phyloP scores from a whole-genome alignment of 306 rosid species.

The Sphenostylis stenocarpa region DNA sequence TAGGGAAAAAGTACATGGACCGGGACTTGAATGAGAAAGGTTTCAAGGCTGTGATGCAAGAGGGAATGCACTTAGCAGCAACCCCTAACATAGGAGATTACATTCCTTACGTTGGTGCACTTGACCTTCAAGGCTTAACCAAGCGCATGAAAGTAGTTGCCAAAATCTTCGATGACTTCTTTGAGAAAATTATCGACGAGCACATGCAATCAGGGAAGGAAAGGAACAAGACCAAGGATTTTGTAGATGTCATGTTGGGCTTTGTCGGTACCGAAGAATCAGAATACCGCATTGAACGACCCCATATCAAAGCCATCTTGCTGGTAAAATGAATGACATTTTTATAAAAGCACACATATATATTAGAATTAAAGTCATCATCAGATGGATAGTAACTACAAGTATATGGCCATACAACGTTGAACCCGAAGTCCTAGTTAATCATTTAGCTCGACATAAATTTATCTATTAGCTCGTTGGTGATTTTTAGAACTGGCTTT shows the following conservation, averaged over 20 bases:
- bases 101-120: constrained; percentile 48
- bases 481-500: no score
- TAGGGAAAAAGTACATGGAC: constrained; percentile 59
- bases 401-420: no score
- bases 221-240: constrained; percentile 48
- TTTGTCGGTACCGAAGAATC: constrained; percentile 51
- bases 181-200: constrained; percentile 68
- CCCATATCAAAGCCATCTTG: constrained; percentile 63
- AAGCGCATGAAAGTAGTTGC: constrained; percentile 43
- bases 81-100: constrained; percentile 54
- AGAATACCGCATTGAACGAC: constrained; percentile 54
- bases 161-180: constrained; percentile 57
- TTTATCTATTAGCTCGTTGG: no score
- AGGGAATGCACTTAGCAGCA: constrained; percentile 40
- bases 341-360: no score
- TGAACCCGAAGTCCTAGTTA: no score
- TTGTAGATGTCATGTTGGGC: constrained; percentile 66
- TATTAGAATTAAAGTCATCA: no score
- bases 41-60: constrained; percentile 52
- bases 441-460: no score
- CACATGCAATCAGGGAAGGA: constrained; percentile 42
- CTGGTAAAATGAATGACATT: constrained; percentile 34
- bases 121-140: constrained; percentile 65
- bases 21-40: constrained; percentile 56
- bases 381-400: no score